Evolutionary conservation across 495 filamentous ascomycete species (phyloP).

Genomic region (Lophiotrema nucula): DNA sequence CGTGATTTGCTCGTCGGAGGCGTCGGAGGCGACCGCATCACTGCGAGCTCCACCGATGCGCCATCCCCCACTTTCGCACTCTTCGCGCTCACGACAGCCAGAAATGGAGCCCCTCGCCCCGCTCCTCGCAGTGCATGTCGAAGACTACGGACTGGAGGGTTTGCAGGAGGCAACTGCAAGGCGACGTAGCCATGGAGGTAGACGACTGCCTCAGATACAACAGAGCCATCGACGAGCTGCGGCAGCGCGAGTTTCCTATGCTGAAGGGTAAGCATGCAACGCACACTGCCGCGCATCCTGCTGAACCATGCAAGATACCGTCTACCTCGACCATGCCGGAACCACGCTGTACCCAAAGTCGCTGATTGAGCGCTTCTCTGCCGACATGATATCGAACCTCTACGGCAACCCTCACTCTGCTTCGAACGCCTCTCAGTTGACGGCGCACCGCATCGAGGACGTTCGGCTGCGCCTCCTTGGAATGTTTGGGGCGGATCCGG

Average conservation of each 20-base stretch:
- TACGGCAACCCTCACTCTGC: constrained; percentile 92
- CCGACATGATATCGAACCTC: constrained; percentile 72
- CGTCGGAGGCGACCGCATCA: constrained; percentile 31
- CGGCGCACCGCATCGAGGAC: constrained; percentile 72
- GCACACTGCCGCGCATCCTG: background rate
- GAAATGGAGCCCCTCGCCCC: too few species aligned
- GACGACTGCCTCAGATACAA: constrained; percentile 20
- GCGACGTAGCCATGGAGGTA: constrained; percentile 26
- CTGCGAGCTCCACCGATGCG: constrained; percentile 7
- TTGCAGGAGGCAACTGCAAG: too few species aligned
- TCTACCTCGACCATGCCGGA: constrained; percentile 93
- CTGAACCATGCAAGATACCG: constrained; percentile 53
- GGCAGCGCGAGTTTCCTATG: constrained; percentile 77
- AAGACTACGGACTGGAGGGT: too few species aligned
- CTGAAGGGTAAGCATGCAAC: constrained; percentile 60
- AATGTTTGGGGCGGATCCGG: constrained; percentile 83
- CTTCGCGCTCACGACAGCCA: too few species aligned
- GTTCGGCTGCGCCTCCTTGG: constrained; percentile 67
- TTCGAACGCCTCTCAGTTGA: constrained; percentile 74
- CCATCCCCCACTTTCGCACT: constrained; percentile 33
- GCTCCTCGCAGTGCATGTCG: too few species aligned
- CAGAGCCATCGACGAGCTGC: constrained; percentile 58
- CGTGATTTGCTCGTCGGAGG: constrained; percentile 9
- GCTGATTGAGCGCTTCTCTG: constrained; percentile 71
- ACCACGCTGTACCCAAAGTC: constrained; percentile 81